These are phyloP conservation scores for Petrea volubilis DNA, from an alignment of 257 asterid species.

Conservation along the genomic window DNA sequence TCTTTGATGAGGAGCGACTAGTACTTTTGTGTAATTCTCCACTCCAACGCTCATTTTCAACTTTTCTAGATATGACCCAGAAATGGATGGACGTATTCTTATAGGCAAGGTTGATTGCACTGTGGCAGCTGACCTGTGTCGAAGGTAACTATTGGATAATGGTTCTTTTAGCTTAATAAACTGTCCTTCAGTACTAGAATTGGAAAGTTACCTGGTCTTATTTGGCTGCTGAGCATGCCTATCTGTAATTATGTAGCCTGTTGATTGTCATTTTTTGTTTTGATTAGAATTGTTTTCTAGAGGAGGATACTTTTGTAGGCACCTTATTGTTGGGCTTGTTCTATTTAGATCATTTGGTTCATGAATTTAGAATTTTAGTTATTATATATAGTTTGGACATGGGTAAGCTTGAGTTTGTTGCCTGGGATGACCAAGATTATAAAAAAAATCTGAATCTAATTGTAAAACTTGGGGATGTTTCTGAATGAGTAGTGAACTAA, in stretches of 20 bases:
- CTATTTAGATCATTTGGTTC: not conserved
- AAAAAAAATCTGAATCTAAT: not conserved
- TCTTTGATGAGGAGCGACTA: conserved; percentile 18
- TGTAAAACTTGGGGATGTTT: conserved; percentile 14
- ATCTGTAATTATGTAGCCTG: conserved; percentile 2
- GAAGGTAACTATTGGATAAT: conserved; percentile 40
- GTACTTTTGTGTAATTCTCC: not conserved
- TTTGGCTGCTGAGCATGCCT: conserved; percentile 16
- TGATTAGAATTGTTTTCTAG: not conserved
- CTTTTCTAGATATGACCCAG: conserved; percentile 52
- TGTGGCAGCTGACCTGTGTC: conserved; percentile 50
- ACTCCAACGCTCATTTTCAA: conserved; percentile 17
- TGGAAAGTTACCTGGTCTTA: conserved; percentile 9
- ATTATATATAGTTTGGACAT: conserved; percentile 1
- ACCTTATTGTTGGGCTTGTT: not conserved
- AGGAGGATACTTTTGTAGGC: conserved; percentile 12
- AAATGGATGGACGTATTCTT: conserved; percentile 56
- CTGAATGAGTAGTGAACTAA: conserved; percentile 7
- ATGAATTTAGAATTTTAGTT: not conserved
- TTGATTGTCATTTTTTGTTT: not conserved
- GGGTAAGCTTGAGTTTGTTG: not conserved
- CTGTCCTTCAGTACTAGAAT: conserved; percentile 5
- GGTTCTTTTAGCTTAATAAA: not conserved
- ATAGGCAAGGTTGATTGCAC: conserved; percentile 67
- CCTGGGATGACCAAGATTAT: not conserved